Percentiles rank a stretch among this genome's conserved stretches.
Conservation (phyloP, 306 rosid genomes). For the Glycine tomentella region DNA sequence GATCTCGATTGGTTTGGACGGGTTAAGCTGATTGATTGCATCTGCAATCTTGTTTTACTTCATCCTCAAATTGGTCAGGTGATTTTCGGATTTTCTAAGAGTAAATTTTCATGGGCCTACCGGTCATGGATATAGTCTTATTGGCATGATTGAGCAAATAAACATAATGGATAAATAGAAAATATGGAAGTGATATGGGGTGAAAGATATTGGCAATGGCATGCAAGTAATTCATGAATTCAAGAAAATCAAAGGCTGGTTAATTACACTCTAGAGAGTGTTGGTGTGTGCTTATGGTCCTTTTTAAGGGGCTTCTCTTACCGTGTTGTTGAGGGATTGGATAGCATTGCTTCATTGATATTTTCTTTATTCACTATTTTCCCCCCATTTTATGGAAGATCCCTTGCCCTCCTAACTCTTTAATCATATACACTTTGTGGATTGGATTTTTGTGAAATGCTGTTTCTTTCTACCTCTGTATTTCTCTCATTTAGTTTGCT, state of each 20-base stretch:
- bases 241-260: neutral
- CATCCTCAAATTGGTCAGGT: constrained; percentile 93
- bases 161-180: constrained; percentile 16
- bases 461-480: neutral
- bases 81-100: constrained; percentile 36
- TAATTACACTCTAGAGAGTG: neutral
- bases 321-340: constrained; percentile 8
- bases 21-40: constrained; percentile 78
- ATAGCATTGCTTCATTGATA: neutral
- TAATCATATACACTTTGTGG: neutral
- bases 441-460: neutral
- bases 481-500: constrained; percentile 25
- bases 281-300: neutral
- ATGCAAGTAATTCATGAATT: neutral
- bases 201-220: neutral
- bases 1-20: constrained; percentile 93
- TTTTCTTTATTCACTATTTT: neutral
- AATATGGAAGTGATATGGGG: constrained; percentile 17
- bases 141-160: neutral
- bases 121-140: constrained; percentile 1
- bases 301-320: neutral
- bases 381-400: neutral
- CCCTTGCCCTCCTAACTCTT: neutral
- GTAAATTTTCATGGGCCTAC: constrained; percentile 4
- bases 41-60: constrained; percentile 72